These are phyloP conservation scores for Apiotrichum mycotoxinovorans DNA, from an alignment of 1,284 basidiomycete genomes.

Conservation along the genomic window DNA sequence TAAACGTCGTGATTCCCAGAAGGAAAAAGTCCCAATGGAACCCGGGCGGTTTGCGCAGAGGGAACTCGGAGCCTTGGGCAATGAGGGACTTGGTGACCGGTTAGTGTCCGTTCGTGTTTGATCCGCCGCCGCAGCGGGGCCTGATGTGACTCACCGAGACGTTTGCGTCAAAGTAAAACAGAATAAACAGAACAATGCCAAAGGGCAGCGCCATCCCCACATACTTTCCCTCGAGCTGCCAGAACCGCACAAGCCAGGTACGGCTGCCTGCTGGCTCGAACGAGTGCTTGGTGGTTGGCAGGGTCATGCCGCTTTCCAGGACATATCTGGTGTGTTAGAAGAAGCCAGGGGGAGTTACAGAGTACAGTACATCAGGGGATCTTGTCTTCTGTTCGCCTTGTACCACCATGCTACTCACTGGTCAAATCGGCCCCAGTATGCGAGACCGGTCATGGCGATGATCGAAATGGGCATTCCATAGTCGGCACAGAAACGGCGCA, in stretches of 20 bases:
- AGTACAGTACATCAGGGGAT: too few species aligned
- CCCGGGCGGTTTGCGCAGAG: conserved; percentile 83
- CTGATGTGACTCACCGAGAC: conserved; percentile 39
- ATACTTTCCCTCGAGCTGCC: conserved; percentile 85
- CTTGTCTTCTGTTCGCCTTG: too few species aligned
- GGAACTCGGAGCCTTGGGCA: conserved; percentile 87
- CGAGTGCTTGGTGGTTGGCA: conserved; percentile 62
- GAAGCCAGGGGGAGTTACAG: too few species aligned
- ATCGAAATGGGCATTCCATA: conserved; percentile 86
- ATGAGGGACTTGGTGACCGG: conserved; percentile 70
- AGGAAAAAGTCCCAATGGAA: conserved; percentile 81
- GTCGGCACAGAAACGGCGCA: conserved; percentile 71
- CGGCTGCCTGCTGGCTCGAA: conserved; percentile 72
- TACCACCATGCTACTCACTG: too few species aligned
- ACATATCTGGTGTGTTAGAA: conserved; percentile 28
- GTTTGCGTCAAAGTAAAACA: conserved; percentile 54
- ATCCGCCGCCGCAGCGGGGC: too few species aligned
- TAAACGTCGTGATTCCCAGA: conserved; percentile 85
- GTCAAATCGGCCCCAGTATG: conserved; percentile 79
- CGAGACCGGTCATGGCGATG: conserved; percentile 66
- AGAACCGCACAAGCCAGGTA: conserved; percentile 84
- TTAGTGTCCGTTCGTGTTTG: neutral
- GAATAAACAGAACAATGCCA: conserved; percentile 52
- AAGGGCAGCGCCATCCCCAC: conserved; percentile 66
- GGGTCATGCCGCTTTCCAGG: conserved; percentile 59